phyloP scores from a whole-genome alignment of 1,284 basidiomycete genomes.

The Papiliotrema nemorosa region DNA sequence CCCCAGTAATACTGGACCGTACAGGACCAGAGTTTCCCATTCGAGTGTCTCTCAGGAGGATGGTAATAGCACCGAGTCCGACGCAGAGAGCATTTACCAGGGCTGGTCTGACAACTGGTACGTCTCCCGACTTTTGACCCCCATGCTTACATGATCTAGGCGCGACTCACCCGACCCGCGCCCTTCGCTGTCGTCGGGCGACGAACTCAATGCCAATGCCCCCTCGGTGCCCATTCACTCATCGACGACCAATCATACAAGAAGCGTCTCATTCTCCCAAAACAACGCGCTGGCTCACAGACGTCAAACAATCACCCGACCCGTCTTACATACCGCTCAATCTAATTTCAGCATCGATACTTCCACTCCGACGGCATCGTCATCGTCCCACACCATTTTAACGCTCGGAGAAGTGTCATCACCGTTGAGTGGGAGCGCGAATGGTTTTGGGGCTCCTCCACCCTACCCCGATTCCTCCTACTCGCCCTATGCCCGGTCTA shows the following conservation, averaged over 20 bases:
- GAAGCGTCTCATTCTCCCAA: background rate
- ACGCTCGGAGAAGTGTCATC: background rate
- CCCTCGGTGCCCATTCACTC: background rate
- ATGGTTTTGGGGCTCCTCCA: background rate
- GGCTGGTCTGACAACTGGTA: slow-evolving; percentile 36
- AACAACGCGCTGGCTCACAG: background rate
- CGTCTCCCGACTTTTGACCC: slow-evolving; percentile 5
- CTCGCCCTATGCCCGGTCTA: slow-evolving; percentile 13
- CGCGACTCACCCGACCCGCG: slow-evolving; percentile 3
- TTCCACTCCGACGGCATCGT: background rate
- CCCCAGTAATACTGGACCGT: no score
- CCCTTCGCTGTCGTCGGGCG: slow-evolving; percentile 2
- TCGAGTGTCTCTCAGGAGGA: background rate
- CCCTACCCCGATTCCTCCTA: slow-evolving; percentile 1
- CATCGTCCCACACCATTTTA: background rate
- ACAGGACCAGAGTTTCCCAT: no score
- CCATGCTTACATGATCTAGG: background rate
- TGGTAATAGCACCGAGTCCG: slow-evolving; percentile 18
- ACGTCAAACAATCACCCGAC: background rate
- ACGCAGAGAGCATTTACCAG: slow-evolving; percentile 25
- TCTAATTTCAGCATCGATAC: background rate
- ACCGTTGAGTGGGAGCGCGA: background rate
- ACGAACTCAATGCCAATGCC: background rate
- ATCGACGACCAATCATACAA: no score
- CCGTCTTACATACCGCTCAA: background rate